A percentile compares a stretch with the other conserved stretches of the same genome.
phyloP scores from a whole-genome alignment of 2,329 filamentous ascomycete genomes.

The Neoarthrinium moseri region DNA sequence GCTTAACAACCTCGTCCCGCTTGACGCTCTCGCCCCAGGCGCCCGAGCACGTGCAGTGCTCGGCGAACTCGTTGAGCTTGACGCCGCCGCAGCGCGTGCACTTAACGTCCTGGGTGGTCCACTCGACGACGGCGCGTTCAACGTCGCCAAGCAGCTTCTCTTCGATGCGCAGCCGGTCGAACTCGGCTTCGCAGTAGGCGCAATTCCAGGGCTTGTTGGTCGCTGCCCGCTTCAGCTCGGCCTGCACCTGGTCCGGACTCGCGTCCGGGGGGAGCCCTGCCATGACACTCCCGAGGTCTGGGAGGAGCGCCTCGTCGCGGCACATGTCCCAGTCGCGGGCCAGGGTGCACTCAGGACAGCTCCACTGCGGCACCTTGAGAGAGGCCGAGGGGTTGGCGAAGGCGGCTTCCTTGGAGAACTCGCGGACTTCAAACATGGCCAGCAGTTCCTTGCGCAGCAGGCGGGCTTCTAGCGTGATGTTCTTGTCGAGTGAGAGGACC shows the following conservation, averaged over 20 bases:
- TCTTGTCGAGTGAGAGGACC: conserved; percentile 85
- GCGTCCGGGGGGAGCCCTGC: conserved; percentile 13
- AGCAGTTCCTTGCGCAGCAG: conserved; percentile 87
- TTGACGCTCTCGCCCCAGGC: conserved; percentile 75
- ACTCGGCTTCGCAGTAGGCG: conserved; percentile 70
- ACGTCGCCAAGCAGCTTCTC: conserved; percentile 77
- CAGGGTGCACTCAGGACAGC: conserved; percentile 88
- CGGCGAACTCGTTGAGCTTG: conserved; percentile 89
- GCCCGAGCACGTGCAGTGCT: conserved; percentile 92
- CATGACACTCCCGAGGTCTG: conserved; percentile 35
- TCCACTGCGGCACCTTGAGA: conserved; percentile 71
- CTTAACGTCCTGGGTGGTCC: conserved; percentile 87
- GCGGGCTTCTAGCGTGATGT: conserved; percentile 83
- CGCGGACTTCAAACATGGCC: conserved; percentile 86
- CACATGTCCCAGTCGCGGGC: conserved; percentile 89
- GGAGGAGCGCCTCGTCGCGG: conserved; percentile 79
- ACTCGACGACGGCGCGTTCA: conserved; percentile 72
- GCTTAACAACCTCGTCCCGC: conserved; percentile 62
- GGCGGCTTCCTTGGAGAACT: conserved; percentile 84
- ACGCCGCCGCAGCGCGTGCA: conserved; percentile 71
- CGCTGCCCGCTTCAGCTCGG: conserved; percentile 21
- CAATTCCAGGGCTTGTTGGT: conserved; percentile 67
- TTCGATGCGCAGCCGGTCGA: conserved; percentile 78
- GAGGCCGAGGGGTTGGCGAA: conserved; percentile 83
- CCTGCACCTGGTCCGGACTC: conserved; percentile 7